Evolutionary conservation across 1,139 yeast genomes (phyloP), one percentile per base, ranked within the genome.

Genomic region (Williopsis jadinii): DNA sequence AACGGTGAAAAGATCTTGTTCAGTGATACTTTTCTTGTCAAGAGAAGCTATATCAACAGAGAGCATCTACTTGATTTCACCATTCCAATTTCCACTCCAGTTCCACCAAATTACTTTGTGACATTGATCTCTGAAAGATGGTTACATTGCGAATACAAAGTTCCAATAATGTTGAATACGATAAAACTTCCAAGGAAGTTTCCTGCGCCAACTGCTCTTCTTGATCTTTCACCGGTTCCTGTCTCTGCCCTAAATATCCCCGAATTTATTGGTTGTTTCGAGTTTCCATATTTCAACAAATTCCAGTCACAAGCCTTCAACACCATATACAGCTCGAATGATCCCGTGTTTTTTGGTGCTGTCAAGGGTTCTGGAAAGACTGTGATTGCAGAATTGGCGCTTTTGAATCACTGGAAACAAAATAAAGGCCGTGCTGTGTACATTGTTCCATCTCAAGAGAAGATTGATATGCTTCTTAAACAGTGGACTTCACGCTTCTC

Each of bases 311-410:
- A 85, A 51, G 74, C 71, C 0, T 84, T 81, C 58, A 74, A 75
- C 14, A 48, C 80, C 0, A 55, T 87, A 11, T 84, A 75, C 57
- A 68, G 75, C 37, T 66, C 80, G 1, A 71, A 76, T 44, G 82
- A 76, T 4, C 80, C 69, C 50, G 61, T 79, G 0, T 73, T 90
- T 44, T 64, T 87, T 41, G 92, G 94, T 2, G 70, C 81, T 30
- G 67, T 92, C 0, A 80, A 84, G 47, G 94, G 95, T 1, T 72
- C 79, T 36, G 96, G 95, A 0, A 85, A 84, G 54, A 77, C 87
- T 0, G 71, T 64, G 0, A 66, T 84, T 51, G 92, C 86, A 0
- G 92, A 85, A 52, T 55, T 90, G 41, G 84, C 95, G 0, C 61
- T 90, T 1, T 59, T 86, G 49, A 71, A 74, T 39, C 84, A 81